phyloP scores from a whole-genome alignment of 2,329 filamentous ascomycete genomes.

The Colletotrichum echinochloae region DNA sequence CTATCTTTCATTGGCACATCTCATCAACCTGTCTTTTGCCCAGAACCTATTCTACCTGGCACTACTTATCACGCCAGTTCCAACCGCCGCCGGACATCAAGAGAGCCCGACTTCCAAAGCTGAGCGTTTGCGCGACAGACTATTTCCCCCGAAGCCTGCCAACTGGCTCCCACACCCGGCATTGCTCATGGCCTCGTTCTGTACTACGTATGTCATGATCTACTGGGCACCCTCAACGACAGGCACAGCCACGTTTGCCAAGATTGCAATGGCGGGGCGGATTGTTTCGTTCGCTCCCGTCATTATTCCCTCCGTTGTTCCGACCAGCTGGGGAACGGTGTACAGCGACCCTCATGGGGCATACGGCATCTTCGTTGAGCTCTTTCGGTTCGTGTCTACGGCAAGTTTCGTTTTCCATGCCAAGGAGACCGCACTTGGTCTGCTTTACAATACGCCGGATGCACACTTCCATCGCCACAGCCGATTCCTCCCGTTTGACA shows the following conservation, averaged over 20 bases:
- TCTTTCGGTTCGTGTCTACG: constrained; percentile 62
- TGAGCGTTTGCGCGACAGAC: constrained; percentile 45
- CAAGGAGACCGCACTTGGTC: constrained; percentile 56
- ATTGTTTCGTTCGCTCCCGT: constrained; percentile 60
- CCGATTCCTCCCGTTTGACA: constrained; percentile 58
- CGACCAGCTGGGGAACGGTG: constrained; percentile 60
- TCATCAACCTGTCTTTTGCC: constrained; percentile 70
- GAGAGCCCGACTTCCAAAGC: constrained; percentile 48
- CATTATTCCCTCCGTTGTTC: constrained; percentile 59
- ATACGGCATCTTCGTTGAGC: constrained; percentile 55
- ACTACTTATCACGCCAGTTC: constrained; percentile 66
- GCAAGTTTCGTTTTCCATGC: constrained; percentile 59
- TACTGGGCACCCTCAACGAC: constrained; percentile 55
- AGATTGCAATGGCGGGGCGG: constrained; percentile 49
- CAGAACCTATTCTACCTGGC: constrained; percentile 73
- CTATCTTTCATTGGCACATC: constrained; percentile 69
- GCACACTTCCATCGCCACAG: constrained; percentile 63
- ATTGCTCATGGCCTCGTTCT: constrained; percentile 51
- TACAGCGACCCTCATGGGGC: constrained; percentile 54
- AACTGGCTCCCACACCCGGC: constrained; percentile 57
- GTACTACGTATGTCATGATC: constrained; percentile 51
- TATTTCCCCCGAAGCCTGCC: constrained; percentile 56
- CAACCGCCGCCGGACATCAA: constrained; percentile 50
- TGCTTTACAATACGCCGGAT: constrained; percentile 61
- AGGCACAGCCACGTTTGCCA: constrained; percentile 55